phyloP scores from a whole-genome alignment of 257 asterid species.

The Primulina eburnea region DNA sequence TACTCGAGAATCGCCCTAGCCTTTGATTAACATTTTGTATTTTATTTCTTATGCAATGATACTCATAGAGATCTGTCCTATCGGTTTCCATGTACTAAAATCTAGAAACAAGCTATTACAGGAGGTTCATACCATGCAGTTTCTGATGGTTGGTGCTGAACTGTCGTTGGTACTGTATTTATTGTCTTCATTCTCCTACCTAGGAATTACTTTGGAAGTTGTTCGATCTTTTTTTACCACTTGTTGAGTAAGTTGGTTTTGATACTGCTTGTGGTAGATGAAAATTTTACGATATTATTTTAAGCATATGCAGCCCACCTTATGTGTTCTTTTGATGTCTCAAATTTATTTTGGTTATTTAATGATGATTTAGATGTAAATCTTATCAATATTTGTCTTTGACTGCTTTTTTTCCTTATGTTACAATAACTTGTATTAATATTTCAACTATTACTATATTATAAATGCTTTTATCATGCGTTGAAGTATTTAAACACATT shows the following conservation, averaged over 20 bases:
- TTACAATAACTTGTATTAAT: no score
- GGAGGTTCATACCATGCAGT: neutral
- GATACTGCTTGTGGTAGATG: neutral
- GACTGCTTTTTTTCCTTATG: neutral
- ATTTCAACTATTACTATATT: neutral
- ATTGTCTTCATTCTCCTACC: no score
- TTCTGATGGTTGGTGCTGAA: neutral
- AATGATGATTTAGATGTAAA: neutral
- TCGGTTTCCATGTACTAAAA: conserved; percentile 2
- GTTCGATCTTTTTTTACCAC: neutral
- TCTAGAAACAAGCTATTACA: conserved; percentile 12
- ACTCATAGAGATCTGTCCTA: conserved; percentile 7
- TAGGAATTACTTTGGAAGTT: no score
- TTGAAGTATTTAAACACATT: no score
- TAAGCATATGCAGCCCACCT: no score
- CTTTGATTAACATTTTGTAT: neutral
- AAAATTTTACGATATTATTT: neutral
- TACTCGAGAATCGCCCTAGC: neutral
- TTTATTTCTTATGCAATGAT: neutral
- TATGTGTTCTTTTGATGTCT: neutral
- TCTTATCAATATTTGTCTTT: neutral
- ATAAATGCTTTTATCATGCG: neutral
- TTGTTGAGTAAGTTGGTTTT: no score
- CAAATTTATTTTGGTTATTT: neutral
- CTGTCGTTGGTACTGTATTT: neutral